Evolutionary conservation across 1,139 yeast species (phyloP).

Genomic region (Pichia sp.): DNA sequence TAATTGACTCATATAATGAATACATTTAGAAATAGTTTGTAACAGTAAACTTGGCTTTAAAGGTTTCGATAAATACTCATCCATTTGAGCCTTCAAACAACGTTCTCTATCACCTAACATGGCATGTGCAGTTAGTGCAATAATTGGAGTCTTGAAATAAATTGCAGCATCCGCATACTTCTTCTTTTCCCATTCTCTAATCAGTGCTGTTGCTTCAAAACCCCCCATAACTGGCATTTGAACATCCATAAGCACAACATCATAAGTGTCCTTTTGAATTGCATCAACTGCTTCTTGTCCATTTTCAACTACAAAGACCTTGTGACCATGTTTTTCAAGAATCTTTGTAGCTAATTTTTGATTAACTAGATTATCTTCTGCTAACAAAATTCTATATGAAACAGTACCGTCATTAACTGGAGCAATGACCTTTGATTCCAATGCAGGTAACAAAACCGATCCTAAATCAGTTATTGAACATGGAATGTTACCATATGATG

Average conservation of each 20-base stretch:
- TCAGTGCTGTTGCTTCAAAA: slow-evolving; percentile 80
- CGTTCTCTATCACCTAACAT: slow-evolving; percentile 87
- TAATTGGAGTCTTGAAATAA: slow-evolving; percentile 65
- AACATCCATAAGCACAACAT: slow-evolving; percentile 85
- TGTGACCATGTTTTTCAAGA: slow-evolving; percentile 75
- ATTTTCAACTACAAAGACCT: slow-evolving; percentile 77
- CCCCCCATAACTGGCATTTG: slow-evolving; percentile 97
- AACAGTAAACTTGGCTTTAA: slow-evolving; percentile 74
- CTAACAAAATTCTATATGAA: slow-evolving; percentile 66
- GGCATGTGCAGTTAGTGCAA: slow-evolving; percentile 87
- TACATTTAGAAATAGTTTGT: slow-evolving; percentile 80
- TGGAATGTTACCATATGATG: slow-evolving; percentile 84
- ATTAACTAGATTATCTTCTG: slow-evolving; percentile 82
- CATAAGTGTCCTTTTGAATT: slow-evolving; percentile 58
- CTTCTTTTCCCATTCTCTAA: slow-evolving; percentile 82
- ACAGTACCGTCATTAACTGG: slow-evolving; percentile 74
- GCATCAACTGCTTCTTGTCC: slow-evolving; percentile 81
- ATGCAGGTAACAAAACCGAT: slow-evolving; percentile 74
- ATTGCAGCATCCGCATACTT: slow-evolving; percentile 63
- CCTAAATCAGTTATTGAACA: slow-evolving; percentile 77
- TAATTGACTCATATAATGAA: slow-evolving; percentile 57
- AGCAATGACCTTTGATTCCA: slow-evolving; percentile 76
- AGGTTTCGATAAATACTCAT: slow-evolving; percentile 82
- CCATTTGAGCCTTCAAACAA: slow-evolving; percentile 85
- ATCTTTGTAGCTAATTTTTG: slow-evolving; percentile 82